Base-by-base conservation (phyloP, 768 basidiomycete species). In the Erythrobasidium yunnanense region DNA sequence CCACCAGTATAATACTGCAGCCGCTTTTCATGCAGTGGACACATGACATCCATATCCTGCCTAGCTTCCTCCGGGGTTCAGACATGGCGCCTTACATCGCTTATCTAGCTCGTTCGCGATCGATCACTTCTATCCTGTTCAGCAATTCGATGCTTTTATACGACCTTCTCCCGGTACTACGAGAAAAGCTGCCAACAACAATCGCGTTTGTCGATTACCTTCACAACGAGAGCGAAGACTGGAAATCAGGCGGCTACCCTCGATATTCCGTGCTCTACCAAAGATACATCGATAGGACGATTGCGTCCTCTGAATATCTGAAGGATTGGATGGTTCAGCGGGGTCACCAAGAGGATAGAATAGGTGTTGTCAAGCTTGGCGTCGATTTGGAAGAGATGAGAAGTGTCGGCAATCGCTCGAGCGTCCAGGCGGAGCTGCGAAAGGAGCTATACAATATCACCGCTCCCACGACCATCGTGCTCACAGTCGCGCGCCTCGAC, bases 301-400 rank as follows among this genome's bases (percentile, higher is more conserved):
- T 71, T 57, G 67, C 70, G 18, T 71, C 68, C 54, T 71, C 70
- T n/a, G 53, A 69, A 56, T 65, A 71, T 55, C 69, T 71, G 34
- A 54, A 56, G 47, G 20, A 46, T 22, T 71, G 70, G 70, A 49
- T 71, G 4, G 34, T 70, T 56, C 50, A 54, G 11, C 18, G 65
- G 29, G 70, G 70, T 2, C 63, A 68, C 50, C 56, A 67, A 20
- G 23, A 62, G 7, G 42, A 35, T 20, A 60, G 70, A 13, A 69
- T 71, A 38, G 70, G 70, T 7, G 68, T 71, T 38, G 70, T 71
- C 66, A 71, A 71, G 54, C 69, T 71, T 49, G 70, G 70, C 23
- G 67, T 71, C 65, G 70, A 71, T 32, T 42, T 68, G 2, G 45
- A 50, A 0, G 17, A 62, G 2, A 65, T 67, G 27, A 34, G 23